Conservation (phyloP, 306 rosid genomes). For the Fragaria iinumae region DNA sequence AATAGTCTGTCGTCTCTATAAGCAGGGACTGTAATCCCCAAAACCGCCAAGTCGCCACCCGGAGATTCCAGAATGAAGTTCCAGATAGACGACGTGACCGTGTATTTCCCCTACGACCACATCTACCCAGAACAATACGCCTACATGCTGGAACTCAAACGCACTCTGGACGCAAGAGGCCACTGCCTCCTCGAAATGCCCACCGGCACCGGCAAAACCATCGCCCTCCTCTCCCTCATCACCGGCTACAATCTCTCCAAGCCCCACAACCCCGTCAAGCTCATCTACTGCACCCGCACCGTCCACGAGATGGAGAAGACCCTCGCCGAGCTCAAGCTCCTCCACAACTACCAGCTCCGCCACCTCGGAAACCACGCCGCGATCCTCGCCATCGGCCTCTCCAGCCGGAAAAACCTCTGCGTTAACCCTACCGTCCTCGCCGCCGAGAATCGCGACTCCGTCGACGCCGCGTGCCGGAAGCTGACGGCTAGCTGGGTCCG, state of each 20-base stretch:
- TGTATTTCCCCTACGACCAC: conserved; percentile 87
- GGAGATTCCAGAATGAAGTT: conserved; percentile 63
- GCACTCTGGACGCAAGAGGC: conserved; percentile 84
- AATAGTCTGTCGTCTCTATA: too few relatives aligned
- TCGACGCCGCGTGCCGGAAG: conserved; percentile 82
- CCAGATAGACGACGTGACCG: conserved; percentile 68
- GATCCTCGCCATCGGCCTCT: conserved; percentile 73
- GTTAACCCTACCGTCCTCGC: conserved; percentile 54
- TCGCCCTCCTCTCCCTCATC: conserved; percentile 78
- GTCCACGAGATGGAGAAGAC: conserved; percentile 99
- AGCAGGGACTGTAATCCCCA: too few relatives aligned
- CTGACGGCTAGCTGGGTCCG: conserved; percentile 90
- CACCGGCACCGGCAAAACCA: conserved; percentile 90
- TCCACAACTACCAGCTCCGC: conserved; percentile 59
- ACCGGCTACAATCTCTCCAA: conserved; percentile 78
- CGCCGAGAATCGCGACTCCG: conserved; percentile 76
- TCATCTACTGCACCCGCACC: conserved; percentile 90
- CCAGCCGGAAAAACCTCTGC: conserved; percentile 85
- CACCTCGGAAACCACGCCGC: conserved; percentile 60
- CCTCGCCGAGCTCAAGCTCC: conserved; percentile 71
- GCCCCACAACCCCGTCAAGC: conserved; percentile 70
- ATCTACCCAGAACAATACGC: conserved; percentile 90
- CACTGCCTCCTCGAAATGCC: conserved; percentile 94
- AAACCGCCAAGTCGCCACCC: too few relatives aligned
- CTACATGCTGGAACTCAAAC: conserved; percentile 83